Percentiles rank a stretch among this genome's conserved stretches.
Conservation (phyloP, 805 yeast genomes). For the Ogataea thermomethanolica region DNA sequence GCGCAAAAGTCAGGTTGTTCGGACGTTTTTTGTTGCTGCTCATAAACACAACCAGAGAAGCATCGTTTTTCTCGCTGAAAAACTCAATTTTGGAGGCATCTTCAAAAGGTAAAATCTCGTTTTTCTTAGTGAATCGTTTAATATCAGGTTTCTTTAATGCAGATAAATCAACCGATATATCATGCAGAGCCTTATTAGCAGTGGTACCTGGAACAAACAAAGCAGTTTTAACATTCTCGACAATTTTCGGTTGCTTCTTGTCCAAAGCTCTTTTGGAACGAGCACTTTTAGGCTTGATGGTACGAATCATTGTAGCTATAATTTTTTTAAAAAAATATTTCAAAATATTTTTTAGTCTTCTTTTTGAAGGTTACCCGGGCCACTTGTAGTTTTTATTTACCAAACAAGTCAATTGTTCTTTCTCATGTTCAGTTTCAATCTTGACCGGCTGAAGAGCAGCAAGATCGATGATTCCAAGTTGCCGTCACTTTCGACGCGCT, state of each 20-base stretch:
- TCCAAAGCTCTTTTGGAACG: slow-evolving; percentile 94
- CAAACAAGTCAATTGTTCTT: slow-evolving; percentile 4
- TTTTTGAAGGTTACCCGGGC: slow-evolving; percentile 12
- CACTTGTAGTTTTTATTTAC: slow-evolving; percentile 6
- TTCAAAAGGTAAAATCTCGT: slow-evolving; percentile 89
- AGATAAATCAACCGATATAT: slow-evolving; percentile 82
- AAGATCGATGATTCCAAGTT: neutral
- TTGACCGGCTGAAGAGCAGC: slow-evolving; percentile 1
- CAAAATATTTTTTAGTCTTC: slow-evolving; percentile 3
- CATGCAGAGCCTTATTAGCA: slow-evolving; percentile 75
- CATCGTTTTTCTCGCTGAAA: slow-evolving; percentile 91
- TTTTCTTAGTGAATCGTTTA: slow-evolving; percentile 84
- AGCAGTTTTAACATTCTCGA: slow-evolving; percentile 87
- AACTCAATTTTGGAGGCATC: slow-evolving; percentile 83
- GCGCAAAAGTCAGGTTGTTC: slow-evolving; percentile 78
- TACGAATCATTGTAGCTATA: slow-evolving; percentile 35
- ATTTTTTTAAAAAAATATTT: slow-evolving; percentile 7
- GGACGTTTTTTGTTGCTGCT: slow-evolving; percentile 89
- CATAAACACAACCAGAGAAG: slow-evolving; percentile 76
- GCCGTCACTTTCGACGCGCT: neutral
- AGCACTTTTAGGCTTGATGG: slow-evolving; percentile 85
- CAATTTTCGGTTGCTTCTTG: slow-evolving; percentile 79
- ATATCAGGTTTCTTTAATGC: slow-evolving; percentile 88
- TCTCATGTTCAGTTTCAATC: slow-evolving; percentile 9
- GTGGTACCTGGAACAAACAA: slow-evolving; percentile 88